Conservation (phyloP, 208 protist genomes). For the Pavlovales sp. region DNA sequence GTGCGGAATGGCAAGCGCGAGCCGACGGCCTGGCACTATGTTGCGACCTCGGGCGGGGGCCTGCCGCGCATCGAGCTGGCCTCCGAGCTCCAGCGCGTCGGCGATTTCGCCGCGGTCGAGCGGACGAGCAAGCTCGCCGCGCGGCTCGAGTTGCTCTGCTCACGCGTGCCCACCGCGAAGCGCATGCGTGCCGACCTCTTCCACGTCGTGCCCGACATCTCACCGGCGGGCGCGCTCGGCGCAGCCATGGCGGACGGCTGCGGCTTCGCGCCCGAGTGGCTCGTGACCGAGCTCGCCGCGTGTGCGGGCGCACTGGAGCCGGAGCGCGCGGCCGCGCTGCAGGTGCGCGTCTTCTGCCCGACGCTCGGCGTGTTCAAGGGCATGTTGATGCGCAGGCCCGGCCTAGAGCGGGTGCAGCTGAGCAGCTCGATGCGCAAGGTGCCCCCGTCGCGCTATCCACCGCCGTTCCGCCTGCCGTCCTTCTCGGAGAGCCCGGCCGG, state of each 20-base stretch:
- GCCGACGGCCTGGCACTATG: background rate
- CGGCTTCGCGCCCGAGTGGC: background rate
- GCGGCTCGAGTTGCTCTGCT: constrained; percentile 8
- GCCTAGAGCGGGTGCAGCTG: background rate
- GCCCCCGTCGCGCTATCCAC: no score
- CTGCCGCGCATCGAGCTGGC: background rate
- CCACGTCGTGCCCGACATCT: background rate
- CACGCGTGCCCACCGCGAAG: background rate
- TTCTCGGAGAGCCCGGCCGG: no score
- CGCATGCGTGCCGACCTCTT: background rate
- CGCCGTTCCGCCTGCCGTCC: no score
- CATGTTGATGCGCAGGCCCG: constrained; percentile 5
- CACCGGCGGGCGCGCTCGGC: background rate
- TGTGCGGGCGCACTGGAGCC: background rate
- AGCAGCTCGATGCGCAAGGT: background rate
- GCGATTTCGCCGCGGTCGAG: background rate
- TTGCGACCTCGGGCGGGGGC: background rate
- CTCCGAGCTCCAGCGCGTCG: background rate
- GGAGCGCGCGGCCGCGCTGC: background rate
- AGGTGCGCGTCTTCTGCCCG: background rate
- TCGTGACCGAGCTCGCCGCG: background rate
- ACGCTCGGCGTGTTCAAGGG: background rate
- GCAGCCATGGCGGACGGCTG: background rate
- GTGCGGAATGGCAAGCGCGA: background rate
- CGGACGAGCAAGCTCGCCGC: background rate